These are phyloP conservation scores for Taiozyma sp. DNA, from an alignment of 1,139 yeast genomes.

Conservation along the genomic window DNA sequence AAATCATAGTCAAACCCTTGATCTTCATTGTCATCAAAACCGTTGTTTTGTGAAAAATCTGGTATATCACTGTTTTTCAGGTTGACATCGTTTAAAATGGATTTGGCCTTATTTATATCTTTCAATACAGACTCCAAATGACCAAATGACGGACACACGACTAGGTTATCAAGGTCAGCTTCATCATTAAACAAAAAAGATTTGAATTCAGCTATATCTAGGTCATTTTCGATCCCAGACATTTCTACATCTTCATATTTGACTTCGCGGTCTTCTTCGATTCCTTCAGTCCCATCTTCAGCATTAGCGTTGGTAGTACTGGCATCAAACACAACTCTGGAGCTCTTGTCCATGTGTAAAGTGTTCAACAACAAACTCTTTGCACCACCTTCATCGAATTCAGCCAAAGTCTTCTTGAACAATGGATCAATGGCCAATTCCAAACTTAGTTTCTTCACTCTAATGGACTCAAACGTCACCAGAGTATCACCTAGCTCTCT, in stretches of 20 bases:
- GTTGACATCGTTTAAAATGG: slow-evolving; percentile 46
- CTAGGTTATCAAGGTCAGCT: slow-evolving; percentile 34
- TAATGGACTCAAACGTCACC: slow-evolving; percentile 55
- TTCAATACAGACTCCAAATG: slow-evolving; percentile 53
- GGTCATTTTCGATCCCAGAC: slow-evolving; percentile 17
- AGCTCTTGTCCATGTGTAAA: slow-evolving; percentile 33
- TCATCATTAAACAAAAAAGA: slow-evolving; percentile 29
- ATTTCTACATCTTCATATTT: slow-evolving; percentile 23
- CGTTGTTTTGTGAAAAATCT: slow-evolving; percentile 3
- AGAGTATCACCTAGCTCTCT: slow-evolving; percentile 44
- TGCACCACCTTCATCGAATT: slow-evolving; percentile 95
- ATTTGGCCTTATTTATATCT: slow-evolving; percentile 54
- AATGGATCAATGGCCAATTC: slow-evolving; percentile 83
- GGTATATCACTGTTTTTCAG: slow-evolving; percentile 3
- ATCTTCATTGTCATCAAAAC: slow-evolving; percentile 14
- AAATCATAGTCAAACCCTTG: slow-evolving; percentile 12
- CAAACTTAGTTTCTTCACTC: slow-evolving; percentile 66
- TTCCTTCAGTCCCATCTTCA: slow-evolving; percentile 6
- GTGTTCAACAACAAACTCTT: slow-evolving; percentile 76
- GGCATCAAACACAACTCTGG: slow-evolving; percentile 37
- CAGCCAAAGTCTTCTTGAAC: slow-evolving; percentile 84
- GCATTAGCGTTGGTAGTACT: slow-evolving; percentile 16
- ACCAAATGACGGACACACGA: slow-evolving; percentile 60
- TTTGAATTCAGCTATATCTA: slow-evolving; percentile 26
- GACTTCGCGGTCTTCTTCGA: slow-evolving; percentile 13